phyloP scores from a whole-genome alignment of 2,329 filamentous ascomycete genomes.

The Trichoderma sp. region DNA sequence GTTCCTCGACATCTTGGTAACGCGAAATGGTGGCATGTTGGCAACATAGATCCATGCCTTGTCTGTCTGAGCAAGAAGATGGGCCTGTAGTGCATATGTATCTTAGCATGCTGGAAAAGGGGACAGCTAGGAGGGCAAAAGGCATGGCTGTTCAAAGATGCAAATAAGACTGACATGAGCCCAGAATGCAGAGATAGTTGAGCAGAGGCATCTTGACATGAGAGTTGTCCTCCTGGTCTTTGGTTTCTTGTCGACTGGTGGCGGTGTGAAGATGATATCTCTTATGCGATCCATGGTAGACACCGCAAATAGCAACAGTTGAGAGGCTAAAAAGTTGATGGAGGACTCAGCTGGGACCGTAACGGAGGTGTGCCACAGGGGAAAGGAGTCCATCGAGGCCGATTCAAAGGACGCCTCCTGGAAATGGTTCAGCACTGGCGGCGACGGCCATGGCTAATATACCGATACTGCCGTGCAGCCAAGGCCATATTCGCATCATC shows the following conservation, averaged over 20 bases:
- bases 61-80: conserved; percentile 19
- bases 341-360: not conserved
- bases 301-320: not conserved
- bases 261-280: not conserved
- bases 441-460: not conserved
- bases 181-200: conserved; percentile 18
- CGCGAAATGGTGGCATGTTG: conserved; percentile 18
- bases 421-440: not conserved
- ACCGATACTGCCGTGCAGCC: conserved; percentile 3
- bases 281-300: not conserved
- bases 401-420: not conserved
- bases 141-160: not conserved
- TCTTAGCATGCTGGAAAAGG: not conserved
- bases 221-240: conserved; percentile 7
- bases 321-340: not conserved
- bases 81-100: not conserved
- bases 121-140: not conserved
- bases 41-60: conserved; percentile 19
- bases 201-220: conserved; percentile 15
- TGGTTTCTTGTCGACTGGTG: not conserved
- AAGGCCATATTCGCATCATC: conserved; percentile 11
- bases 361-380: not conserved
- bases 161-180: conserved; percentile 15
- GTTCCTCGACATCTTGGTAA: conserved; percentile 15
- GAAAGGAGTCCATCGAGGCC: not conserved